Conservation (phyloP, 2,329 filamentous ascomycete species). For the Colletotrichum theobromicola region DNA sequence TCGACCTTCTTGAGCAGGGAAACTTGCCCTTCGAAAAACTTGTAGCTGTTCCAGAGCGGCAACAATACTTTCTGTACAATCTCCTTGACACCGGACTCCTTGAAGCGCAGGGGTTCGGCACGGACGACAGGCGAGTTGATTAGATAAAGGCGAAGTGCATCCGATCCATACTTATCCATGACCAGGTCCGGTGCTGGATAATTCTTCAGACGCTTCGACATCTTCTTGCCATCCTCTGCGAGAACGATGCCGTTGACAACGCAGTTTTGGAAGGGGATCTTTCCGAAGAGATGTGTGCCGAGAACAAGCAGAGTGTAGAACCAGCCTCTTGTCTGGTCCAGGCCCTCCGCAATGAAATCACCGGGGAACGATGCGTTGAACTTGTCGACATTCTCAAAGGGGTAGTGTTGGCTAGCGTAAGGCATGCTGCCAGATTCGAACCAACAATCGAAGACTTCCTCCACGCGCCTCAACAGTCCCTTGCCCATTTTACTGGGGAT, state of each 20-base stretch:
- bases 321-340: conserved; percentile 95
- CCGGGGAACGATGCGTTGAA: conserved; percentile 85
- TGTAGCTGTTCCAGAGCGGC: conserved; percentile 95
- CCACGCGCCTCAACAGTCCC: conserved; percentile 78
- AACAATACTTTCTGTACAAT: conserved; percentile 91
- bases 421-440: conserved; percentile 97
- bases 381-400: conserved; percentile 84
- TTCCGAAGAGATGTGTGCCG: conserved; percentile 85
- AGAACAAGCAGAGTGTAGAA: conserved; percentile 93
- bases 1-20: conserved; percentile 85
- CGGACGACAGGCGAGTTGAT: conserved; percentile 97
- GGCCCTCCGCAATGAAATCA: conserved; percentile 92
- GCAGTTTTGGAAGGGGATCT: conserved; percentile 90
- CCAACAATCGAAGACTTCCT: conserved; percentile 97
- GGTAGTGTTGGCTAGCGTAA: conserved; percentile 89
- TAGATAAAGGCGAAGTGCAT: conserved; percentile 91
- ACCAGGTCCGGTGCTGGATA: conserved; percentile 87
- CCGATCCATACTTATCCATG: conserved; percentile 88
- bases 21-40: conserved; percentile 93
- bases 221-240: conserved; percentile 96
- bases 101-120: conserved; percentile 89
- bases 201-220: conserved; percentile 97
- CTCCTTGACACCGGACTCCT: conserved; percentile 91
- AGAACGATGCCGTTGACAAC: conserved; percentile 96
- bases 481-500: conserved; percentile 91